A percentile compares a stretch with the other conserved stretches of the same genome.
phyloP scores from a whole-genome alignment of 1,284 basidiomycete genomes.

The Leucoagaricus sp. region DNA sequence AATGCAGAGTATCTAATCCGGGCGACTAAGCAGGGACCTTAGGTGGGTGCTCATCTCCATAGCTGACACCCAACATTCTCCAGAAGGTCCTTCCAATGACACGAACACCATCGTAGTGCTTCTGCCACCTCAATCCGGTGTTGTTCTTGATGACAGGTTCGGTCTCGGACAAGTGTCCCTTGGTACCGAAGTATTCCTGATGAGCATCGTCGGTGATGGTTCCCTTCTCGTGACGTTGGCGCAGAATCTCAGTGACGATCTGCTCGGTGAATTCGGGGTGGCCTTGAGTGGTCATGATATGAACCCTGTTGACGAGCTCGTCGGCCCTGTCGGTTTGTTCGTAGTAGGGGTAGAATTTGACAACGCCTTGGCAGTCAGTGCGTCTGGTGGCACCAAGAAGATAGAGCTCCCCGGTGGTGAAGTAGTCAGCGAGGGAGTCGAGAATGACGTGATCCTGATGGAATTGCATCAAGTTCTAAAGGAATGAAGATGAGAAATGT shows the following conservation, averaged over 20 bases:
- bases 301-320: slow-evolving; percentile 35
- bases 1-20: too few species aligned
- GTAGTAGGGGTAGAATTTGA: background rate
- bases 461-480: background rate
- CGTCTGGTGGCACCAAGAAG: background rate
- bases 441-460: background rate
- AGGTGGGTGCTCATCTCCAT: background rate
- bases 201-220: slow-evolving; percentile 48
- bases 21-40: too few species aligned
- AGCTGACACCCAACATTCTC: background rate
- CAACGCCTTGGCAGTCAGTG: background rate
- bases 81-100: background rate
- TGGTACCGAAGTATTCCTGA: slow-evolving; percentile 13
- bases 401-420: background rate
- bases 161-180: background rate
- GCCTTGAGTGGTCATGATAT: slow-evolving; percentile 75
- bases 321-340: background rate
- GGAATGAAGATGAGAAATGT: background rate
- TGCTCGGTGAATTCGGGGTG: slow-evolving; percentile 78
- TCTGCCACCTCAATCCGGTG: slow-evolving; percentile 43
- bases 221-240: slow-evolving; percentile 45
- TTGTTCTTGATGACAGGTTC: slow-evolving; percentile 35
- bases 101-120: slow-evolving; percentile 32
- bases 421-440: background rate
- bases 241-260: slow-evolving; percentile 60